Conservation (phyloP, 257 asterid genomes). For the Misopates orontium region DNA sequence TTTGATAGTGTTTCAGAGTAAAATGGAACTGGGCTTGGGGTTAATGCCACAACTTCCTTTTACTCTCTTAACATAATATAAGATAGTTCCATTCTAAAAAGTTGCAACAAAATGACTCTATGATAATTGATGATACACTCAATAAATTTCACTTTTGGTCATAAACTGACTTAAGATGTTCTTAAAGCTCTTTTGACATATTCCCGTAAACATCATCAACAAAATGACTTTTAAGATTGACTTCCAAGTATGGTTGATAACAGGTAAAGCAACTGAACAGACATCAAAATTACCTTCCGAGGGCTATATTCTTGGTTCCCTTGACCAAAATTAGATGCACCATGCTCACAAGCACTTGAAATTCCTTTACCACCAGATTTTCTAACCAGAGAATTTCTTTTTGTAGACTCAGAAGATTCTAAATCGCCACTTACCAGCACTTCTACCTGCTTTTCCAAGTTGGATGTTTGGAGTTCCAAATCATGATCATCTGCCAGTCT, state of each 20-base stretch:
- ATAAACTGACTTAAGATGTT: background rate
- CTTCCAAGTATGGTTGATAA: background rate
- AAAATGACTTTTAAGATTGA: background rate
- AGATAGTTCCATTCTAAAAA: no score
- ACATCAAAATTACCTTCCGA: constrained; percentile 56
- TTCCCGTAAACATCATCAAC: constrained; percentile 1
- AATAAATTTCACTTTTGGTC: background rate
- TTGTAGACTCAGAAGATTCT: constrained; percentile 50
- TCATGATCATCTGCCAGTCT: constrained; percentile 45
- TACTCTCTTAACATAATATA: no score
- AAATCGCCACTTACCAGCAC: constrained; percentile 48
- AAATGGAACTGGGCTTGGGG: no score
- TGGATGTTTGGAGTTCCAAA: constrained; percentile 32
- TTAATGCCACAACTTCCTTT: no score
- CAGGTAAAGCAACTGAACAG: constrained; percentile 17
- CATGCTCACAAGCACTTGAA: constrained; percentile 47
- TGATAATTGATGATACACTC: constrained; percentile 8
- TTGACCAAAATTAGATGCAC: constrained; percentile 50
- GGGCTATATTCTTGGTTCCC: constrained; percentile 54
- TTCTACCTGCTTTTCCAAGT: constrained; percentile 47
- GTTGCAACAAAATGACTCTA: background rate
- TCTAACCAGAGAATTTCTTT: constrained; percentile 38
- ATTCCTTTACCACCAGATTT: constrained; percentile 55
- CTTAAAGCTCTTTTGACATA: background rate
- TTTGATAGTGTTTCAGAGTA: no score